Conservation (phyloP, 805 yeast genomes). For the Sugiyamaella marilandica region DNA sequence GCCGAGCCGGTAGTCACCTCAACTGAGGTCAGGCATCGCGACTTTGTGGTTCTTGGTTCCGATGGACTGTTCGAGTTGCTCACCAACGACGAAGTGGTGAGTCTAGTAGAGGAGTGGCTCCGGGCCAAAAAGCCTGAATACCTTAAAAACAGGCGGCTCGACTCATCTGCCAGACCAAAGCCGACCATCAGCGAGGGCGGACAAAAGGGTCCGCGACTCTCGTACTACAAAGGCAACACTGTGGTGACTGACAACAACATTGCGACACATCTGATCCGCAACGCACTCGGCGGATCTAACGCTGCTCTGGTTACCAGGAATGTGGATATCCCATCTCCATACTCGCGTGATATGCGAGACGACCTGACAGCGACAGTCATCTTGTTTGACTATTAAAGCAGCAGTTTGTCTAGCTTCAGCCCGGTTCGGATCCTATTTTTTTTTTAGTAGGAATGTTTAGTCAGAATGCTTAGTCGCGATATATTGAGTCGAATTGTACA, state of each 20-base stretch:
- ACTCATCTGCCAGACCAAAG: neutral
- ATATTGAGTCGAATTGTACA: no score
- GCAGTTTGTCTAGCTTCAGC: neutral
- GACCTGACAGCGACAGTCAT: neutral
- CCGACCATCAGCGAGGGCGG: neutral
- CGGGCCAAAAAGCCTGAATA: conserved; percentile 54
- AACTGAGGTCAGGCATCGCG: conserved; percentile 63
- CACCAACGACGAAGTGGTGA: conserved; percentile 86
- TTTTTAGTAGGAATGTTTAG: no score
- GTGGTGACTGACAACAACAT: conserved; percentile 73
- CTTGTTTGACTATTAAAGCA: neutral
- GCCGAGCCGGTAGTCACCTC: conserved; percentile 89
- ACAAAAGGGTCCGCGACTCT: conserved; percentile 12
- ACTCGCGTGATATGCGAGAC: neutral
- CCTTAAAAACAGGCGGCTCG: neutral
- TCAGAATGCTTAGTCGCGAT: no score
- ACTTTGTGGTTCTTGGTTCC: conserved; percentile 82
- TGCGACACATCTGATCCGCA: conserved; percentile 84
- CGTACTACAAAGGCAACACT: neutral
- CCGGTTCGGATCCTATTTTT: no score
- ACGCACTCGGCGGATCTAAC: conserved; percentile 64
- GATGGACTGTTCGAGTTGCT: conserved; percentile 90
- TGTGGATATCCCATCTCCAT: neutral
- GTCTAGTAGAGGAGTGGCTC: conserved; percentile 87
- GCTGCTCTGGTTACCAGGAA: neutral